These are phyloP conservation scores for Senna siamea DNA, from an alignment of 306 rosid genomes.

Conservation along the genomic window DNA sequence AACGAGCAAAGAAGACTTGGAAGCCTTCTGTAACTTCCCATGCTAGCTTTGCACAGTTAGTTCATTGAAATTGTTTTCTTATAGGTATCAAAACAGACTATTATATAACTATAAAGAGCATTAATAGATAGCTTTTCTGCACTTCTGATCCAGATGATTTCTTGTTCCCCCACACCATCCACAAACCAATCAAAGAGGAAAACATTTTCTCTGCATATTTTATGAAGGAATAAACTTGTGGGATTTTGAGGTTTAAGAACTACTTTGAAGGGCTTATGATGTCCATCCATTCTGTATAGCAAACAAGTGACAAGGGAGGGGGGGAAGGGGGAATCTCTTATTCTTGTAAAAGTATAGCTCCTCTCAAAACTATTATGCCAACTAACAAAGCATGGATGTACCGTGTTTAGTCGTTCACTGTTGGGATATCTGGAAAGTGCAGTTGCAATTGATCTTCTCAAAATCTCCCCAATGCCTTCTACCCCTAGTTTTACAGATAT, in stretches of 20 bases:
- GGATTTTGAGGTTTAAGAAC: conserved; percentile 27
- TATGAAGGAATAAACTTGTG: conserved; percentile 23
- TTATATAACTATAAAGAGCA: not conserved
- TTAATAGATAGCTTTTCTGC: conserved; percentile 10
- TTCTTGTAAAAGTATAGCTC: conserved; percentile 23
- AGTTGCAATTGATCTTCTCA: conserved; percentile 82
- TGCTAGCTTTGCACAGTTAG: too few relatives aligned
- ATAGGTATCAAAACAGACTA: conserved; percentile 8
- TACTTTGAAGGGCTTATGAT: conserved; percentile 3
- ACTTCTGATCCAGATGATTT: conserved; percentile 28
- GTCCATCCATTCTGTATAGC: conserved; percentile 15
- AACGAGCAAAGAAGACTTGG: too few relatives aligned
- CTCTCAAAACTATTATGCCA: conserved; percentile 12
- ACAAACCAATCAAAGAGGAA: conserved; percentile 27
- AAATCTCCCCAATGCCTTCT: conserved; percentile 91
- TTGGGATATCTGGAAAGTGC: conserved; percentile 78
- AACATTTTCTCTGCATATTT: not conserved
- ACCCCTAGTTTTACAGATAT: conserved; percentile 95
- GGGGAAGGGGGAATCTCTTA: not conserved
- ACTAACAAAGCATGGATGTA: conserved; percentile 44
- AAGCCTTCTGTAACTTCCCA: too few relatives aligned
- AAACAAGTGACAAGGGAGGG: conserved; percentile 10
- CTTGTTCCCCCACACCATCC: conserved; percentile 11
- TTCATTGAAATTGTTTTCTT: not conserved
- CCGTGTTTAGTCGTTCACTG: conserved; percentile 81